Base-by-base conservation (phyloP, 371 early-diverging fungal species). In the Mucor circinelloides region DNA sequence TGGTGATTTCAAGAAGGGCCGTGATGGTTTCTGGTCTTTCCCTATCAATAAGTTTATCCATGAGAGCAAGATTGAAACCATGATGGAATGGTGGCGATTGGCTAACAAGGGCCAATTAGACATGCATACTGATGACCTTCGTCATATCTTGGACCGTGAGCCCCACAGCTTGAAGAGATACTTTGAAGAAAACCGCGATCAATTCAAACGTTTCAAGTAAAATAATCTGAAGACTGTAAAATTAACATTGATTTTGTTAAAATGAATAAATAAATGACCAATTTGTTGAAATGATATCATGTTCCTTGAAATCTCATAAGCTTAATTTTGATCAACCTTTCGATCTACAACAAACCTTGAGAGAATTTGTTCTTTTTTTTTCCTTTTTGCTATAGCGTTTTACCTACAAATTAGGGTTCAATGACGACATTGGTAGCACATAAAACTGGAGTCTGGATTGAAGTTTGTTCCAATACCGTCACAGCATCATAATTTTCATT, bases 11-110 rank as follows among this genome's bases (percentile, higher is more conserved):
- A 23, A 42, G 3, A 52, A 46, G 32, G 73, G 63, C 19, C 65
- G 63, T 31, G 73, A 72, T 68, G 69, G 65, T 2, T 69, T 52
- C 31, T 57, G 66, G 55, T 58, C 73, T 36, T 70, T 79, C 56
- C 82, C 82, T 27, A 44, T 82, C 44, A 76, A 76, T 21, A 70
- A 68, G 28, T 79, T 67, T 63, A 63, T 82, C 21, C 73, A 74
- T 25, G 69, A 76, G 2, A 52, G 70, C 5, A 25, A 28, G 8
- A 79, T 82, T 54, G 67, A 76, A 4, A 31, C 46, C 15, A 56
- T 71, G 13, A 40, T 72, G n/a, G 82, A 82, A 30, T 68, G 58
- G 46, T 76, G 70, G 71, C 56, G 52, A 12, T 46, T 79, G 58
- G 77, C 75, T 28, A 66, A 66, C 38, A 64, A 58, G 9, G 73